Evolutionary conservation across 495 filamentous ascomycete genomes (phyloP), one percentile per base, ranked within the genome.

Genomic region (Trichoderma gamsii): DNA sequence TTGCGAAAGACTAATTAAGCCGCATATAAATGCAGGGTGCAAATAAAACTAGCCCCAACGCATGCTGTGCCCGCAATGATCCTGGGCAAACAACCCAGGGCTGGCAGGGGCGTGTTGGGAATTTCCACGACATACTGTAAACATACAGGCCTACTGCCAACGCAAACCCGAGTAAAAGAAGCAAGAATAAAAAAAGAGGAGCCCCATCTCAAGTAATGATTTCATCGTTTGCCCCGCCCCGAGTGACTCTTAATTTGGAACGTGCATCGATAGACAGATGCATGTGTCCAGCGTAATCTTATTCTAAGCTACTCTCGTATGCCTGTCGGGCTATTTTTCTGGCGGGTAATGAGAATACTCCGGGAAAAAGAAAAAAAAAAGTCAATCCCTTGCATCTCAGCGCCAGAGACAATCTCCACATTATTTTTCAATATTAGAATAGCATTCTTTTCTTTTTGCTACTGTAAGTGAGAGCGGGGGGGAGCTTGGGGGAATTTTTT

Each of bases 261-360:
- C 56, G 56, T 61, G 56, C 56, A 18, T 61, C 56, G 56, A 61
- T 61, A 32, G 25, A 32, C 23, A 21, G 23, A 61, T 61, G 56
- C 25, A 29, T 27, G 25, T 61, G 56, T 16, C 8, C 25, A 32
- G 9, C 27, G 25, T 52, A 18, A 27, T 61, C 11, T 61, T 13
- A 56, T 56, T 23, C 18, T n/a, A 21, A 6, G 9, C 16, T 56
- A 29, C 13, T 2, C 0, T 3, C 4, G 43, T 4, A 11, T 4
- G 43, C 43, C 5, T 49, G 51, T 56, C 18, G n/a, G 51, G 51
- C n/a, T 56, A 56, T 56, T 56, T 56, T 56, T 56, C 43, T 46
- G 51, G 51, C 51, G 21, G n/a, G 51, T 21, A 56, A 56, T 56
- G 51, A 56, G 8, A 6, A 25, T 25, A n/a, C 51, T 56, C 51